phyloP scores from a whole-genome alignment of 2,329 filamentous ascomycete species.

The Hypoxylon sp. region DNA sequence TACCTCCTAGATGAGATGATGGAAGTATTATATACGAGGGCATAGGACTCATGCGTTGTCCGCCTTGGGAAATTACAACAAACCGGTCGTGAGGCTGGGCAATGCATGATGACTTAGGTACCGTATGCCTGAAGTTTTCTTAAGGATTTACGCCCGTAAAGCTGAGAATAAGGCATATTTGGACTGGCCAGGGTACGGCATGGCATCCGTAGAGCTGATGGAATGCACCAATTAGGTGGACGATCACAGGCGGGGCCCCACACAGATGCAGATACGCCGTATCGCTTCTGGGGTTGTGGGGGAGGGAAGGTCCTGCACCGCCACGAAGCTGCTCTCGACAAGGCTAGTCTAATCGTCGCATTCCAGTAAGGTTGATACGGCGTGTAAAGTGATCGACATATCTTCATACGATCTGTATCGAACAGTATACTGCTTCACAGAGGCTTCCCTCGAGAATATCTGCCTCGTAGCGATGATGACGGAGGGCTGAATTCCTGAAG shows the following conservation, averaged over 20 bases:
- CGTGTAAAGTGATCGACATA: neutral
- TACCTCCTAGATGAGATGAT: neutral
- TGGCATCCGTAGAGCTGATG: constrained; percentile 14
- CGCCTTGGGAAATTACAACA: constrained; percentile 14
- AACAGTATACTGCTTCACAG: neutral
- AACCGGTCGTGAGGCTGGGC: constrained; percentile 13
- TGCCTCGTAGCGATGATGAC: neutral
- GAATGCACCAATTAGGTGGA: neutral
- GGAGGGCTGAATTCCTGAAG: no score
- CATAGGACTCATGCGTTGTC: neutral
- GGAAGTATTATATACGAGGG: constrained; percentile 9
- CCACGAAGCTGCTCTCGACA: neutral
- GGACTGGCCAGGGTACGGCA: constrained; percentile 18
- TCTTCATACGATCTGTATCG: neutral
- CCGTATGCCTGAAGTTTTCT: no score
- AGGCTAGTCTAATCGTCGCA: neutral
- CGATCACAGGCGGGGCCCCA: neutral
- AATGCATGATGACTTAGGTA: neutral
- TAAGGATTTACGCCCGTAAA: neutral
- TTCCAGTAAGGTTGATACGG: neutral
- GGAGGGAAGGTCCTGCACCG: neutral
- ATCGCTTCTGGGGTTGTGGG: constrained; percentile 8
- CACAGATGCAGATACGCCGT: constrained; percentile 34
- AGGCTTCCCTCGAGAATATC: neutral
- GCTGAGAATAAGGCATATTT: neutral